Percentiles rank a stretch among this genome's conserved stretches.
Evolutionary conservation across 208 protist species (phyloP).

Genomic region (Leishmania gerbilli): DNA sequence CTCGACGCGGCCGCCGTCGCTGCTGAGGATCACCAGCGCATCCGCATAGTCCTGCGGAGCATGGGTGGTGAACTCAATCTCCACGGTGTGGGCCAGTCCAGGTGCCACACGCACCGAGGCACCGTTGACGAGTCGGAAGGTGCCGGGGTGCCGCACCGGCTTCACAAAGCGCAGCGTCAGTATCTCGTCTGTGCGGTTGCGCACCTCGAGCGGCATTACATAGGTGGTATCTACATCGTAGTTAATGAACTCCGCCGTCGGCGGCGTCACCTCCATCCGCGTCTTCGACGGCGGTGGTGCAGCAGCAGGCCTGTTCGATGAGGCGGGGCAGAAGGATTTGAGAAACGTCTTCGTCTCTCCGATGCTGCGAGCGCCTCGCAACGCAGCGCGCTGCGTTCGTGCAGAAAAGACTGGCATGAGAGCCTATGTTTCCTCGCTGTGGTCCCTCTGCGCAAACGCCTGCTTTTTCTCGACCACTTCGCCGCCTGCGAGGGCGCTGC

Average conservation of each 20-base stretch:
- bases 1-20: conserved; percentile 57
- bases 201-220: conserved; percentile 83
- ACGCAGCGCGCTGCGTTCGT: neutral
- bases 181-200: conserved; percentile 62
- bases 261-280: conserved; percentile 49
- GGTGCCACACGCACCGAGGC: conserved; percentile 69
- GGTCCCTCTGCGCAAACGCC: neutral
- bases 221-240: conserved; percentile 88
- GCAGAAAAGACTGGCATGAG: conserved; percentile 2
- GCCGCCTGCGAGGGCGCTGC: neutral
- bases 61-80: conserved; percentile 88
- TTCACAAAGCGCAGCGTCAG: conserved; percentile 79
- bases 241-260: conserved; percentile 80
- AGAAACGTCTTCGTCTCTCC: neutral
- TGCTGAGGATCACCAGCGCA: conserved; percentile 70
- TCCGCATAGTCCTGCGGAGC: conserved; percentile 70
- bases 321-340: neutral
- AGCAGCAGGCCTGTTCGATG: neutral
- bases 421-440: neutral
- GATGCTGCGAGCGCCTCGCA: neutral
- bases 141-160: conserved; percentile 43
- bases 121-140: conserved; percentile 76
- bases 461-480: neutral
- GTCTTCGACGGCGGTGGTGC: neutral
- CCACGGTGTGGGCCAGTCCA: conserved; percentile 70